A percentile compares a stretch with the other conserved stretches of the same genome.
Evolutionary conservation across 2,329 filamentous ascomycete species (phyloP).

Genomic region (Trematosphaeria pertusa): DNA sequence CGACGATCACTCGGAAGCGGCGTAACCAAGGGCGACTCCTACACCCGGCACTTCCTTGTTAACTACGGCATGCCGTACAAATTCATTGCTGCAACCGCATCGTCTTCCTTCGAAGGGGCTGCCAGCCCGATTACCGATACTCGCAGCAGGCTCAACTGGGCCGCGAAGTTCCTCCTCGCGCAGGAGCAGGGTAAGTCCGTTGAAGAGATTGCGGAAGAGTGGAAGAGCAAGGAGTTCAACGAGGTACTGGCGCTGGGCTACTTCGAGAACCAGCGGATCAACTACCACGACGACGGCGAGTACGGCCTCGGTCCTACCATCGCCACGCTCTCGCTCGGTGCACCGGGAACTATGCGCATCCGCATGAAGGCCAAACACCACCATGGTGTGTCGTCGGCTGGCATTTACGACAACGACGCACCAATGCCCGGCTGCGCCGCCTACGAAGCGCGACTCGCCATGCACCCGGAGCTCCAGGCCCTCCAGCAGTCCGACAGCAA

Average conservation of each 20-base stretch:
- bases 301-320: constrained; percentile 67
- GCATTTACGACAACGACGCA: constrained; percentile 39
- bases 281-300: constrained; percentile 72
- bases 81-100: constrained; percentile 62
- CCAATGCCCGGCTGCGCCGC: constrained; percentile 38
- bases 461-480: constrained; percentile 35
- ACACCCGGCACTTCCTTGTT: constrained; percentile 61
- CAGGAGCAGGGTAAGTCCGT: constrained; percentile 23
- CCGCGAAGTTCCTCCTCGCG: constrained; percentile 52
- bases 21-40: constrained; percentile 50
- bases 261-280: constrained; percentile 65
- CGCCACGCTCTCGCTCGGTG: constrained; percentile 65
- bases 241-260: constrained; percentile 70
- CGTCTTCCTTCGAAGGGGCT: constrained; percentile 28
- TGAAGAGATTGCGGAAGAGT: constrained; percentile 11
- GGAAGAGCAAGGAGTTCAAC: constrained; percentile 60
- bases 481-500: constrained; percentile 26
- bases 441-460: constrained; percentile 44
- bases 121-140: constrained; percentile 56
- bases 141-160: constrained; percentile 64
- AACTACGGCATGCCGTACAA: constrained; percentile 72
- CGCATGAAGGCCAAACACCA: constrained; percentile 62
- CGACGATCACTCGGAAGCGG: constrained; percentile 20
- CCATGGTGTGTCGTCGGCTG: constrained; percentile 42
- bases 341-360: constrained; percentile 64